Evolutionary conservation across 805 yeast genomes (phyloP), one percentile per base, ranked within the genome.

Genomic region (Saturnispora ahearnii): DNA sequence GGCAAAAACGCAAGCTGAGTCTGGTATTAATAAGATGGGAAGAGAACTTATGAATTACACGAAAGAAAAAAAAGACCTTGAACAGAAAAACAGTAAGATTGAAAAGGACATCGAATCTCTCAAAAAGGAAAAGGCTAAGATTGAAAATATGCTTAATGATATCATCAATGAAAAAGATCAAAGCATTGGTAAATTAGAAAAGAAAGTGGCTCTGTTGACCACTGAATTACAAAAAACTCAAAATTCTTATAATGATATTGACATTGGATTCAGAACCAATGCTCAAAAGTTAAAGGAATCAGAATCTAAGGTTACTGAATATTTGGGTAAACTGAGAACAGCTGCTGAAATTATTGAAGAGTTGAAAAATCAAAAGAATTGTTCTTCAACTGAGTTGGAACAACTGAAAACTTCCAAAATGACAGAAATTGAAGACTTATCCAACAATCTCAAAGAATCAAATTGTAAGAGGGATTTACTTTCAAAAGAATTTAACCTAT

Each of bases 21-120:
- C 79, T 52, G 97, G 96, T 4, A 82, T 90, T 46, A 89, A 89
- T 61, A 89, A 88, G 57, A 86, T 90, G 96, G 84, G 83, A 49
- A 71, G 91, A 37, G 98, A 90, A 55, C 68, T 90, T 30, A 77
- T 87, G 63, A 76, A 76, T 44, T 68, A 88, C 41, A 74, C 80
- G 0, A 78, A 77, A 49, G 79, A 79, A 32, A 82, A 81, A 51
- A 79, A 76, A 2, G 74, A 75, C 0, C 58, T 74, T 6, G 80
- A 75, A 42, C 68, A 69, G 26, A 63, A 65, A 8, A 63, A 77
- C 13, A 72, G 70, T 37, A 58, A 56, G 4, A 52, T 73, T 41
- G 76, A 79, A 50, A 75, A 70, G 40, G 75, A 75, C 30, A 53
- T 71, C 3, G 57, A 59, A 0, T 60, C 57, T 3, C 37, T 62